A percentile compares a stretch with the other conserved stretches of the same genome.
Evolutionary conservation across 169 alveolate genomes (phyloP).

Genomic region (Cryptosporidium sp.): DNA sequence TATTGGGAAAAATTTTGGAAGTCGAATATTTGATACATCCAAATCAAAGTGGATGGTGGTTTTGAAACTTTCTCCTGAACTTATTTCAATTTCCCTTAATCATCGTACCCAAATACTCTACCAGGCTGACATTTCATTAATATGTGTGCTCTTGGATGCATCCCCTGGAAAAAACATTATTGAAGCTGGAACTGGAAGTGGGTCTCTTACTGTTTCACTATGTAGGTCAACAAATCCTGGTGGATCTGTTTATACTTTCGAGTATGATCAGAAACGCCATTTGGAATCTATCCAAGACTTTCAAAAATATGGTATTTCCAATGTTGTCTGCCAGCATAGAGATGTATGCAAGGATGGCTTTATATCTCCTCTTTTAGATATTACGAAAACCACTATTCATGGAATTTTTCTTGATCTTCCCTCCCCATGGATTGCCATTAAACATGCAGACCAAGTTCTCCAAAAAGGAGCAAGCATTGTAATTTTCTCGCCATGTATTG

Average conservation of each 20-base stretch:
- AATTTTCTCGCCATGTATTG: constrained; percentile 90
- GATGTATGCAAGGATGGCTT: constrained; percentile 84
- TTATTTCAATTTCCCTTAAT: constrained; percentile 82
- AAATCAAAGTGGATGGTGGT: constrained; percentile 80
- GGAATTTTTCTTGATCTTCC: constrained; percentile 91
- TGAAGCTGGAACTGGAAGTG: constrained; percentile 94
- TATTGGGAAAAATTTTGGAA: constrained; percentile 77
- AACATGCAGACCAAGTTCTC: constrained; percentile 82
- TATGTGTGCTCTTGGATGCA: constrained; percentile 86
- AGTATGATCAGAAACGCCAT: constrained; percentile 88
- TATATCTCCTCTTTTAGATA: constrained; percentile 77
- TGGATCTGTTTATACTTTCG: constrained; percentile 90
- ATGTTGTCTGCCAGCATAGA: constrained; percentile 81
- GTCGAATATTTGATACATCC: constrained; percentile 78
- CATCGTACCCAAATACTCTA: constrained; percentile 90
- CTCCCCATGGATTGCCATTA: constrained; percentile 91
- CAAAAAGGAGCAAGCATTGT: constrained; percentile 86
- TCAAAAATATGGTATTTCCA: constrained; percentile 50
- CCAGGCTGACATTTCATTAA: constrained; percentile 91
- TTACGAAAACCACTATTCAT: constrained; percentile 80
- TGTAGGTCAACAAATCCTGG: constrained; percentile 86
- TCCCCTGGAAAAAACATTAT: constrained; percentile 88
- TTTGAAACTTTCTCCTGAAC: constrained; percentile 83
- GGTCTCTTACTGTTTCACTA: constrained; percentile 88
- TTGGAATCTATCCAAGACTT: constrained; percentile 83